Percentiles rank a stretch among this genome's conserved stretches.
phyloP scores from a whole-genome alignment of 768 basidiomycete genomes.

The Rhizopogon vulgaris region DNA sequence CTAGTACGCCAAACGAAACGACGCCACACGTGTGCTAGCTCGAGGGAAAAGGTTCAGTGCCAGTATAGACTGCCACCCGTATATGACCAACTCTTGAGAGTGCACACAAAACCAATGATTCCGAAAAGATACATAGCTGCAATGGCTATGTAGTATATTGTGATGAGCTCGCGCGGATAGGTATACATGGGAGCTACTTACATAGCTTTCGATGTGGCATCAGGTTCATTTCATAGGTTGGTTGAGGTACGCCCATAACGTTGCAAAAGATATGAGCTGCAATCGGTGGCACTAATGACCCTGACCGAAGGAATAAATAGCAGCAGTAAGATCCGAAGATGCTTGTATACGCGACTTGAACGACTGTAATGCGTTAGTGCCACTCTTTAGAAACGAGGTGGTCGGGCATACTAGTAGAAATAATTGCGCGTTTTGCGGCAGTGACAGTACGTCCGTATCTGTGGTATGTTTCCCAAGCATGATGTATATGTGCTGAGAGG shows the following conservation, averaged over 20 bases:
- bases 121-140: constrained; percentile 51
- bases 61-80: constrained; percentile 38
- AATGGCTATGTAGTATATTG: constrained; percentile 44
- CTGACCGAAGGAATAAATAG: constrained; percentile 81
- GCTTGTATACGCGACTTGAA: constrained; percentile 89
- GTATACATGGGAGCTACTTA: constrained; percentile 29
- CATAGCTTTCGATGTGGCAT: constrained; percentile 48
- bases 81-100: constrained; percentile 48
- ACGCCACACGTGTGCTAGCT: too few species aligned
- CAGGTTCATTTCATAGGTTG: constrained; percentile 45
- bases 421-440: constrained; percentile 60
- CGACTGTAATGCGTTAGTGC: constrained; percentile 38
- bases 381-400: background rate
- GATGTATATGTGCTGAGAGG: constrained; percentile 79
- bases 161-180: constrained; percentile 5
- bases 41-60: constrained; percentile 12
- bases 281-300: constrained; percentile 74
- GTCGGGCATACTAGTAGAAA: constrained; percentile 43
- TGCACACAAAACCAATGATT: constrained; percentile 48
- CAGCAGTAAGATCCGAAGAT: constrained; percentile 87
- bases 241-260: constrained; percentile 83
- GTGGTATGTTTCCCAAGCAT: constrained; percentile 82
- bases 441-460: constrained; percentile 58
- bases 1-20: too few species aligned
- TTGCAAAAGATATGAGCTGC: constrained; percentile 90